Evolutionary conservation across 2,329 filamentous ascomycete genomes (phyloP).

Genomic region (Neofusicoccum sp.): DNA sequence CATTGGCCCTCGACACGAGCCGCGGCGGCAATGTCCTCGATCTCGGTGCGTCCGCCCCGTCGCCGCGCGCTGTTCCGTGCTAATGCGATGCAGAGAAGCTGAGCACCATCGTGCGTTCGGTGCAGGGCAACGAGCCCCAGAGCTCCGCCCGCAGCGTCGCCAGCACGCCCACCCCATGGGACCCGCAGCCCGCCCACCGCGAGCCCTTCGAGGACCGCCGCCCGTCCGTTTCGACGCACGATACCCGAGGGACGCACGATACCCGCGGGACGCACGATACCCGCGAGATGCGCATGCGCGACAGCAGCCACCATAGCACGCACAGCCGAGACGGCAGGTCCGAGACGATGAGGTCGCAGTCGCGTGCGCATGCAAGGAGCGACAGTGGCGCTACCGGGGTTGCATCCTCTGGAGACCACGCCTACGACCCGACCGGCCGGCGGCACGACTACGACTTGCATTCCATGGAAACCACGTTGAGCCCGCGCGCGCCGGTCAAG

Average conservation of each 20-base stretch:
- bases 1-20: constrained; percentile 87
- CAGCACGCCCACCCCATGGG: constrained; percentile 64
- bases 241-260: neutral
- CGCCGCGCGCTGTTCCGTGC: constrained; percentile 21
- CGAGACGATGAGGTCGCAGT: constrained; percentile 39
- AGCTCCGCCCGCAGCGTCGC: constrained; percentile 28
- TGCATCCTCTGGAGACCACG: constrained; percentile 77
- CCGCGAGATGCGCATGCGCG: constrained; percentile 23
- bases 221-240: constrained; percentile 8
- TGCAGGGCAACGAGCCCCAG: constrained; percentile 47
- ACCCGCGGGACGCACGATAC: constrained; percentile 6
- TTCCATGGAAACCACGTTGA: constrained; percentile 85
- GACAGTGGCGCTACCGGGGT: constrained; percentile 61
- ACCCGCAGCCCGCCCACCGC: constrained; percentile 38
- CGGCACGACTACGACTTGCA: constrained; percentile 95
- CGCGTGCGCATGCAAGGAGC: constrained; percentile 63
- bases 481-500: constrained; percentile 65
- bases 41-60: constrained; percentile 62
- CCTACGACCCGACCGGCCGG: constrained; percentile 66
- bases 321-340: constrained; percentile 23
- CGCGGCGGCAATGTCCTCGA: constrained; percentile 89
- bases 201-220: constrained; percentile 37
- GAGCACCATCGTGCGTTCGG: constrained; percentile 85
- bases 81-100: constrained; percentile 72
- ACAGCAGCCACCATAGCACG: constrained; percentile 26